Percentiles rank a stretch among this genome's conserved stretches.
Conservation (phyloP, 1,284 basidiomycete genomes). For the Papiliotrema nemorosa region DNA sequence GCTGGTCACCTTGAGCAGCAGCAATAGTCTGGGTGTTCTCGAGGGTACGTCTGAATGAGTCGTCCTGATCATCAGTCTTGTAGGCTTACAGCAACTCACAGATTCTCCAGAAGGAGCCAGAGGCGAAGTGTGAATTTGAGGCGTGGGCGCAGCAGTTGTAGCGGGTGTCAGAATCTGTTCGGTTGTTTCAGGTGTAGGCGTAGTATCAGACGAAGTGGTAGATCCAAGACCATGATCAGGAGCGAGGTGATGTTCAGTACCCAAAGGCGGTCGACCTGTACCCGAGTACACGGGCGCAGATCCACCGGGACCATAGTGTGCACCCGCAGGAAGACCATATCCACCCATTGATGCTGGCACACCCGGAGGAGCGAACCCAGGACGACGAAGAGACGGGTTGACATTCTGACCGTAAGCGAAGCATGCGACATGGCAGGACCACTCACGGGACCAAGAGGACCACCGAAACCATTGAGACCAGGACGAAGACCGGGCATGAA, state of each 20-base stretch:
- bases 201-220: constrained; percentile 30
- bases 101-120: neutral
- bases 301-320: constrained; percentile 27
- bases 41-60: constrained; percentile 1
- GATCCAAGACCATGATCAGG: constrained; percentile 34
- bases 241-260: constrained; percentile 30
- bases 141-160: neutral
- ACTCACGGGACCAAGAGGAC: constrained; percentile 42
- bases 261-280: constrained; percentile 11
- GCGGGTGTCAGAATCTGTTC: constrained; percentile 32
- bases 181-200: constrained; percentile 22
- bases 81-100: neutral
- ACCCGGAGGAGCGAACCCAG: constrained; percentile 38
- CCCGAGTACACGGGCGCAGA: constrained; percentile 13
- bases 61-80: constrained; percentile 1
- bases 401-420: too few species aligned
- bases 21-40: constrained; percentile 25
- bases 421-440: too few species aligned
- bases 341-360: constrained; percentile 31
- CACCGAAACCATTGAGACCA: constrained; percentile 41
- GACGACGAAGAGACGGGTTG: constrained; percentile 32
- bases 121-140: neutral
- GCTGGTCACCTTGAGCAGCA: constrained; percentile 43
- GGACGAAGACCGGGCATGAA: constrained; percentile 45
- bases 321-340: constrained; percentile 38